Evolutionary conservation across 306 rosid species (phyloP), one percentile per base, ranked within the genome.

Genomic region (Corylus heterophylla): DNA sequence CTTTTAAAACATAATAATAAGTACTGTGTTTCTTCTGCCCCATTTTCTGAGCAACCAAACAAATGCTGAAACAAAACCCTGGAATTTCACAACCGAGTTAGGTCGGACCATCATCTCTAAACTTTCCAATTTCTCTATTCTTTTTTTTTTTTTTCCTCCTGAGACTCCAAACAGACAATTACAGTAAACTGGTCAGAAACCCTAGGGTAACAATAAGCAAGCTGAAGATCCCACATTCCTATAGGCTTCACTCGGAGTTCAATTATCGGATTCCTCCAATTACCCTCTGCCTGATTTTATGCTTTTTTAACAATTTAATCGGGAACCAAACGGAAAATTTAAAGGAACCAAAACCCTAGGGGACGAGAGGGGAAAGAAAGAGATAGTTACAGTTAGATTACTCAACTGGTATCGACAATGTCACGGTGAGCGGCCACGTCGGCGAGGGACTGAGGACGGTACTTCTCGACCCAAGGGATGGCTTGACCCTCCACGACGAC

Each of bases 361-460:
- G 8, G 58, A 39, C 39, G 55, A 45, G 75, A 27, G 8, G 78
- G 71, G 20, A 55, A 22, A 31, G 67, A 62, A 63, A 14, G 27
- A 66, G 76, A 78, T 37, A 8, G 51, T 10, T 8, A 67, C 13
- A 20, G 39, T 6, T 25, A 70, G 18, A 56, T 49, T 27, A 31
- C 10, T 71, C 54, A 75, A 95, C 98, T 92, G 71, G 98, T 95
- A 76, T 92, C 96, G n/a, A 95, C 86, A 58, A 95, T 95, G 89
- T 95, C 98, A 25, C 98, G 97, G 84, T 95, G 98, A 56, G 98
- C 96, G 27, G 98, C 97, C 35, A 92, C 97, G 74, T 92, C 98
- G 35, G 87, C 92, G 59, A 95, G 97, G 81, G 97, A 92, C 77
- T 92, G 94, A 47, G 98, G 98, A 8, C 98, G 98, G 83, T 87